Base-by-base conservation (phyloP, 2,329 filamentous ascomycete species). In the Pseudocercospora musae region DNA sequence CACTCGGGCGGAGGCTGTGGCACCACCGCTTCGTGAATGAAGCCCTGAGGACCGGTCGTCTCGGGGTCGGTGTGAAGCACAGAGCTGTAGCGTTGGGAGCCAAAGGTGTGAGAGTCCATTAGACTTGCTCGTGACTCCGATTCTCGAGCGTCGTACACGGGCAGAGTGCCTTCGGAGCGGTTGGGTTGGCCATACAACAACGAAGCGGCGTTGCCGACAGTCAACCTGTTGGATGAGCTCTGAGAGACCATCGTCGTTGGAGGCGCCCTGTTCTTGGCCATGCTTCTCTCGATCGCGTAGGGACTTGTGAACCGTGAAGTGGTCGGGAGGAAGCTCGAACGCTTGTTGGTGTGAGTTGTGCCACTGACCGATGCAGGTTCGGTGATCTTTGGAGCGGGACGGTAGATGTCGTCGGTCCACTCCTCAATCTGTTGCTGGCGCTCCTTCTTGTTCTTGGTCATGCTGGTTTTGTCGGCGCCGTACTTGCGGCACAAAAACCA, bases 221-320 rank as follows among this genome's bases (percentile, higher is more conserved):
- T 80, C 33, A 96, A 81, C 60, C 89, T 86, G 59, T 90, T 87
- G 1, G 87, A 87, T 0, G 90, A 88, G 67, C 86, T 87, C 75
- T 98, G 95, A 72, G 90, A 97, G 2, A 92, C 90, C 95, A 99
- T 99, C 0, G 95, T 99, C 0, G 92, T 96, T 7, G 92, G 92
- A 21, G 79, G 76, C n/a, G 80, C 75, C 54, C 81, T 79, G 60
- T 80, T 79, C 79, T 84, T 76, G 76, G 81, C 72, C 75, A 76
- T 70, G 50, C 76, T 74, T 62, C 86, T 85, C 58, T 96, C 91
- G 55, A 88, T 84, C 25, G 89, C 90, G 73, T 96, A 96, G 0
- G 94, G 90, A 67, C 92, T 91, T 2, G 94, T 96, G 78, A 99
- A 99, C 50, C 95, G 88, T 52, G 94, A 98, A 0, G 93, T 98